Evolutionary conservation across 495 filamentous ascomycete genomes (phyloP).

Genomic region (Lepraria neglecta): DNA sequence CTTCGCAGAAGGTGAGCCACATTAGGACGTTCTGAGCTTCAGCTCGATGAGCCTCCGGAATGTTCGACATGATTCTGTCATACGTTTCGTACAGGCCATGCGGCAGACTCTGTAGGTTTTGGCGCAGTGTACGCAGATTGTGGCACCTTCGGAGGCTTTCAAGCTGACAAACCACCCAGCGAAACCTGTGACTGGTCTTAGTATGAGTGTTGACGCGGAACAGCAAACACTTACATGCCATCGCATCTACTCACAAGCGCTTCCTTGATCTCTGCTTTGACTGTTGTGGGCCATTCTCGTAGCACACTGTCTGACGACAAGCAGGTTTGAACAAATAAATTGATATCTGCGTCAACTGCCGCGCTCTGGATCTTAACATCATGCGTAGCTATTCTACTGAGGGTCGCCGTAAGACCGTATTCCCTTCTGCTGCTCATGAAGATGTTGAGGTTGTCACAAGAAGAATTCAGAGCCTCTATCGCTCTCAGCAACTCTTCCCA

Average conservation of each 20-base stretch:
- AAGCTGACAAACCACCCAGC: conserved; percentile 38
- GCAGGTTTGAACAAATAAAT: conserved; percentile 28
- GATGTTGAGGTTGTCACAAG: conserved; percentile 29
- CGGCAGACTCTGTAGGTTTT: conserved; percentile 33
- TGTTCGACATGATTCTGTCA: conserved; percentile 30
- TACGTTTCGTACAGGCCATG: conserved; percentile 36
- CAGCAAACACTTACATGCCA: background rate
- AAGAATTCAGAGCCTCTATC: background rate
- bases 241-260: background rate
- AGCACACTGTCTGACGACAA: conserved; percentile 29
- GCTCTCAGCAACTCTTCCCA: background rate
- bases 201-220: background rate
- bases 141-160: conserved; percentile 32
- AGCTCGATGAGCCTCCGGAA: conserved; percentile 22
- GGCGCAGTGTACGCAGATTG: conserved; percentile 25
- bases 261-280: conserved; percentile 29
- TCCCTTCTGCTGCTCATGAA: conserved; percentile 35
- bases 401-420: conserved; percentile 29
- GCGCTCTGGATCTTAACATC: conserved; percentile 15
- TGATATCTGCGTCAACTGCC: conserved; percentile 30
- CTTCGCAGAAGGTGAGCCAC: conserved; percentile 30
- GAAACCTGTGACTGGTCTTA: conserved; percentile 32
- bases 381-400: conserved; percentile 8
- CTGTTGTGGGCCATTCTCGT: conserved; percentile 25
- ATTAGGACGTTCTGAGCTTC: conserved; percentile 29